A percentile compares a stretch with the other conserved stretches of the same genome.
phyloP scores from a whole-genome alignment of 345 rosid genomes.

The Syzygium aqueum region DNA sequence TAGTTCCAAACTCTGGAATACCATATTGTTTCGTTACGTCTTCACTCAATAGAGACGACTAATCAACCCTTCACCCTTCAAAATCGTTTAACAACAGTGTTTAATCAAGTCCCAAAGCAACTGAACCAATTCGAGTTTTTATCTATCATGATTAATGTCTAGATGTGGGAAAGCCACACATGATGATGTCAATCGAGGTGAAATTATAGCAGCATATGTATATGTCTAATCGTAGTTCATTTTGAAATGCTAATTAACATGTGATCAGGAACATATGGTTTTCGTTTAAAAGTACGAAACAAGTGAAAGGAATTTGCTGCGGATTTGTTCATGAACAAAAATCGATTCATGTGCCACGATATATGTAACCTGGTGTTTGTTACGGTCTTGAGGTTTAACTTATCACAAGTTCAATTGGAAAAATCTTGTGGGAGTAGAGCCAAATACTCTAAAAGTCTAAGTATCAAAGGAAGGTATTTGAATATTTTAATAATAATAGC shows the following conservation, averaged over 20 bases:
- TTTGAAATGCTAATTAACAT: neutral
- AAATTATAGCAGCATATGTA: neutral
- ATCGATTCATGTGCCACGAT: fast-evolving
- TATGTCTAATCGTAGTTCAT: neutral
- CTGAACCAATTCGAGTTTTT: neutral
- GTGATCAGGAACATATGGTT: neutral
- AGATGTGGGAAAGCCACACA: neutral
- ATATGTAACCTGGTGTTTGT: neutral
- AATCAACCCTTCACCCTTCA: neutral
- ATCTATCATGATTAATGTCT: neutral
- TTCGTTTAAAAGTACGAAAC: neutral
- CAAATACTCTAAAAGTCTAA: neutral
- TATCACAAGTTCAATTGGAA: neutral
- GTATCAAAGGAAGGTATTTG: neutral
- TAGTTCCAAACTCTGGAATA: neutral
- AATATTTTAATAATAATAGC: neutral
- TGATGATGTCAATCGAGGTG: neutral
- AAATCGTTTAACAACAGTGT: neutral
- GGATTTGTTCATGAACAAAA: neutral
- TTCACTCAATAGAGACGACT: neutral
- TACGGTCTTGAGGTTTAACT: neutral
- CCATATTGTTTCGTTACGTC: neutral
- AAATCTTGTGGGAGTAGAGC: neutral
- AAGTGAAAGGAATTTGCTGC: neutral
- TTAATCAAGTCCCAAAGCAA: neutral